These are phyloP conservation scores for Lipomyces lipofer DNA, from an alignment of 805 yeast genomes.

Conservation along the genomic window DNA sequence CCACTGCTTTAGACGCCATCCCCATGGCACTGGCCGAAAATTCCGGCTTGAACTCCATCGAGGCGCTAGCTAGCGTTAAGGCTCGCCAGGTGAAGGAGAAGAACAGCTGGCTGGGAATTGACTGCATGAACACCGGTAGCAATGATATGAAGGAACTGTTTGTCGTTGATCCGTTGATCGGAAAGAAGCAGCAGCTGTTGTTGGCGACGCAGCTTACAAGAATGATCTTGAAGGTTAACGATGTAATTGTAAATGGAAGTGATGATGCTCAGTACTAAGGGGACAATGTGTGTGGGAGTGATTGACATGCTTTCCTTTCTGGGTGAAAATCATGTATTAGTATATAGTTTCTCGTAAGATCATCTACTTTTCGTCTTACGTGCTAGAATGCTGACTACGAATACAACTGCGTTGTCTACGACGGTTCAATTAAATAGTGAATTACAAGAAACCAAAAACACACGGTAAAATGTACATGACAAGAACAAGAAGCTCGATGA, in stretches of 20 bases:
- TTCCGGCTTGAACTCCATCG: constrained; percentile 93
- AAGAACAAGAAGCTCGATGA: too few species aligned
- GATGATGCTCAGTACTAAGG: constrained; percentile 50
- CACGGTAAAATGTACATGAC: too few species aligned
- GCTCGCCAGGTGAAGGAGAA: constrained; percentile 77
- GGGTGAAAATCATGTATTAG: too few species aligned
- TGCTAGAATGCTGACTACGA: too few species aligned
- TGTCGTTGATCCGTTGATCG: constrained; percentile 95
- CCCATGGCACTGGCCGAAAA: constrained; percentile 97
- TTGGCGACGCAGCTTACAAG: constrained; percentile 96
- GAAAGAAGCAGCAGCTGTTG: constrained; percentile 92
- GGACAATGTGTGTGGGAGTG: too few species aligned
- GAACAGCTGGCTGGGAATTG: constrained; percentile 80
- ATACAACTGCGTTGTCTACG: too few species aligned
- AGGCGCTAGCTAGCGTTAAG: constrained; percentile 79
- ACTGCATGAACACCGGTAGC: constrained; percentile 83
- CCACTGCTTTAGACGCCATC: constrained; percentile 84
- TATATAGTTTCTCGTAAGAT: too few species aligned
- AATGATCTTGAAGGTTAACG: constrained; percentile 96
- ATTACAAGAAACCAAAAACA: too few species aligned
- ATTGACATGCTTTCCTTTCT: too few species aligned
- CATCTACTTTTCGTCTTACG: too few species aligned
- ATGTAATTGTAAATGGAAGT: constrained; percentile 88
- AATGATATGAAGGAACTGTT: constrained; percentile 92
- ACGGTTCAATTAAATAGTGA: too few species aligned